Evolutionary conservation across 345 rosid genomes (phyloP), one percentile per base, ranked within the genome.

Genomic region (Lagerstroemia speciosa): DNA sequence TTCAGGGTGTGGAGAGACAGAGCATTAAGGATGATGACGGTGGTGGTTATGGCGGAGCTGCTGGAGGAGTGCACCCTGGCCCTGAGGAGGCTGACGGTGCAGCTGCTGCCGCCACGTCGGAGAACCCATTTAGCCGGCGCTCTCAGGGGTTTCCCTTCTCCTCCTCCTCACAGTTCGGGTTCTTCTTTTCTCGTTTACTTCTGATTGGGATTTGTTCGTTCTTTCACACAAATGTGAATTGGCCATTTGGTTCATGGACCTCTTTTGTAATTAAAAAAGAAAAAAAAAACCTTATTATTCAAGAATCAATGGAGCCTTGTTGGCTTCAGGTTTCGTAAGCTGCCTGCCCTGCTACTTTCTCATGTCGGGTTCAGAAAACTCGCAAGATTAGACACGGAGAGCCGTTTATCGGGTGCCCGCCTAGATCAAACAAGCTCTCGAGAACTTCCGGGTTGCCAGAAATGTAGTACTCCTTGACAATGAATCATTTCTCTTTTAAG

Each of bases 1-100:
- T 50, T 14, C 19, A 50, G 55, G 2, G n/a, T 1, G 19, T 15
- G 24, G 55, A 15, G 1, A 41, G 15, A 36, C 29, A 38, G 65
- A n/a, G 14, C 2, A 19, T n/a, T 3, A 20, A 58, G 32, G 71
- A 36, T 61, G 71, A 61, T 67, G 67, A 57, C 45, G 62, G 71
- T 67, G 70, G 71, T 67, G 67, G 67, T 73, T 17, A 65, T n/a
- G 71, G 71, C 67, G 71, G 75, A 67, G 71, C 75, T 73, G 6
- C 71, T 73, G 36, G 67, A 36, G 66, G 63, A 67, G 60, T 73
- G 38, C 19, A n/a, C 75, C 29, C 33, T 60, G 43, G 61, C 50
- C 46, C 33, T 73, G 62, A 65, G 30, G 52, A 61, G 75, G 71
- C 65, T 73, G 52, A 53, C 55, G 52, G 75, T 61, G 64, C 68